Percentiles rank a stretch among this genome's conserved stretches.
These are phyloP conservation scores for Priceomyces haplophilus DNA, from an alignment of 805 yeast species.

Conservation along the genomic window DNA sequence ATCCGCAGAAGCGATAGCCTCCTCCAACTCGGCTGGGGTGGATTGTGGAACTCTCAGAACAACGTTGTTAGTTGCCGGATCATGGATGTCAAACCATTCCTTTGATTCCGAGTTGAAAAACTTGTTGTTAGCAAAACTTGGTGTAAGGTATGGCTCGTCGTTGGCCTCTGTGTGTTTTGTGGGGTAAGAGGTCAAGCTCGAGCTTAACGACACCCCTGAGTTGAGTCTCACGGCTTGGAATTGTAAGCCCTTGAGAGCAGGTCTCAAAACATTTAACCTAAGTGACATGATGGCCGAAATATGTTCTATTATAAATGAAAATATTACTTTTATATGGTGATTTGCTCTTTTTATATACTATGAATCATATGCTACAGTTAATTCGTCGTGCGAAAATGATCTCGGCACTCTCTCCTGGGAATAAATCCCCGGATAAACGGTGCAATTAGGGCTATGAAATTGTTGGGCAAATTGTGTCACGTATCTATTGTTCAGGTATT, in stretches of 20 bases:
- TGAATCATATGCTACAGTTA: no score
- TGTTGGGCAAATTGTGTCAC: no score
- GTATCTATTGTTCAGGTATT: no score
- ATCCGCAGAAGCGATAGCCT: constrained; percentile 63
- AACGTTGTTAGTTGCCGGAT: constrained; percentile 70
- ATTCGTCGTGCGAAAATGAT: no score
- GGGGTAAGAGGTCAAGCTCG: constrained; percentile 39
- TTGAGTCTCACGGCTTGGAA: constrained; percentile 6
- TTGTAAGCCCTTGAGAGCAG: neutral
- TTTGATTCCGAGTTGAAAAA: constrained; percentile 47
- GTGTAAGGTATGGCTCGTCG: constrained; percentile 48
- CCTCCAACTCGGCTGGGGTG: constrained; percentile 60
- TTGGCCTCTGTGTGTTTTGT: constrained; percentile 33
- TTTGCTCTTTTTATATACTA: no score
- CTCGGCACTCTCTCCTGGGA: no score
- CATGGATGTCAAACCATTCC: constrained; percentile 66
- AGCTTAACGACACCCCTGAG: constrained; percentile 20
- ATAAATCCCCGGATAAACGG: no score
- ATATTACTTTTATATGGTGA: no score
- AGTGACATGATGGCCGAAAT: neutral
- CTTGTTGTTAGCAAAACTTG: constrained; percentile 50
- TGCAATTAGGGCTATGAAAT: no score
- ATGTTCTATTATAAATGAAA: neutral
- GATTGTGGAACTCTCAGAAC: constrained; percentile 71
- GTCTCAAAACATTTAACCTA: neutral